Conservation (phyloP, 257 asterid genomes). For the Catharanthus roseus region DNA sequence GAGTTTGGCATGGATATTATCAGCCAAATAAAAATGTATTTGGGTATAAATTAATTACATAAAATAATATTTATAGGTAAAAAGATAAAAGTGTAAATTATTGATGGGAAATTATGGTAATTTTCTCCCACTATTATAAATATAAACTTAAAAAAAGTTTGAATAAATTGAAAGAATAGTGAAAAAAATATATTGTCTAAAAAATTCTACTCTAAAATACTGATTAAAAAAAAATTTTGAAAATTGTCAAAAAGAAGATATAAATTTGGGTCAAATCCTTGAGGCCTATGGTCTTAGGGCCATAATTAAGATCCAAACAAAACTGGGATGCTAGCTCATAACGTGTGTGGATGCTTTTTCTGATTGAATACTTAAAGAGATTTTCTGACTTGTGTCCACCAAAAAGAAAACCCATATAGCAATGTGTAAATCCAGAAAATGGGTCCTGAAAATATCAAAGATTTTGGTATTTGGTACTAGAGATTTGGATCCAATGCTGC, state of each 20-base stretch:
- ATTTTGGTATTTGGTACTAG: neutral
- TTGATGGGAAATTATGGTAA: too few species aligned
- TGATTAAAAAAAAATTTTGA: too few species aligned
- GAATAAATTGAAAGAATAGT: too few species aligned
- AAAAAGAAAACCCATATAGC: neutral
- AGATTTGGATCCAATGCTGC: constrained; percentile 6
- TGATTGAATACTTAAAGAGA: neutral
- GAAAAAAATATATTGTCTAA: too few species aligned
- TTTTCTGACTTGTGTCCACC: constrained; percentile 4
- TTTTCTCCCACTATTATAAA: too few species aligned
- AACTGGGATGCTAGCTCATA: neutral
- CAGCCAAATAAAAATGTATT: too few species aligned
- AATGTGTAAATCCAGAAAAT: neutral
- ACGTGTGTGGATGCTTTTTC: neutral
- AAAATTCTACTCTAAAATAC: too few species aligned
- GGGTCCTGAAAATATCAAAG: constrained; percentile 3
- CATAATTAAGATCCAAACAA: neutral
- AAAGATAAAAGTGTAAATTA: too few species aligned
- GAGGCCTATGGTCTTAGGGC: neutral
- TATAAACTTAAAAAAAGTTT: too few species aligned
- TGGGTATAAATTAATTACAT: too few species aligned
- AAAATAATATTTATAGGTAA: too few species aligned
- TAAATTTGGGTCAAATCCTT: neutral
- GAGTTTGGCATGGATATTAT: too few species aligned
- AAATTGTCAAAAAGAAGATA: neutral